These are phyloP conservation scores for Sporothrix humicola DNA, from an alignment of 2,329 filamentous ascomycete species.

Conservation along the genomic window DNA sequence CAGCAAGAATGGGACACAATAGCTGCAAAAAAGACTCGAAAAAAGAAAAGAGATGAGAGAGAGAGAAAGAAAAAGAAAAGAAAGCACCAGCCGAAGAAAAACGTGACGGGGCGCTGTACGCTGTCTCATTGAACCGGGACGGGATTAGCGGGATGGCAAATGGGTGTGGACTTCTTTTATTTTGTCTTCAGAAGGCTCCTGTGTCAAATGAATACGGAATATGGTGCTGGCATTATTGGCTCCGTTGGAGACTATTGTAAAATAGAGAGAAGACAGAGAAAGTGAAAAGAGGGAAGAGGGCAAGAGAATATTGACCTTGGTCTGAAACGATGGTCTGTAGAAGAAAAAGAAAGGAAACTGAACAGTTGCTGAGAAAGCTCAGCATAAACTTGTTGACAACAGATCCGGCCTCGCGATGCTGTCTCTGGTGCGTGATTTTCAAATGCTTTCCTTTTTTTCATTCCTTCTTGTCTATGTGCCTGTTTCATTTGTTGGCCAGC, in stretches of 20 bases:
- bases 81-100: background rate
- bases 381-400: background rate
- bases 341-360: background rate
- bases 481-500: slow-evolving; percentile 7
- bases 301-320: slow-evolving; percentile 5
- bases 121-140: slow-evolving; percentile 12
- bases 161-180: background rate
- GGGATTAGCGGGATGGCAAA: background rate
- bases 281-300: background rate
- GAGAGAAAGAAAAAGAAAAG: background rate
- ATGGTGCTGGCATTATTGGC: slow-evolving; percentile 8
- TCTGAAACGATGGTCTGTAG: background rate
- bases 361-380: background rate
- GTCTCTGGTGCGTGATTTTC: slow-evolving; percentile 10
- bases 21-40: no score
- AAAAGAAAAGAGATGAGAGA: no score
- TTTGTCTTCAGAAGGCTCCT: no score
- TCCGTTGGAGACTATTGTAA: background rate
- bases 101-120: slow-evolving; percentile 3
- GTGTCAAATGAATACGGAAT: background rate
- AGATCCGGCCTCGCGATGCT: background rate
- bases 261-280: background rate
- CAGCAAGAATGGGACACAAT: no score
- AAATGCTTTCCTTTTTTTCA: background rate
- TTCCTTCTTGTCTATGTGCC: no score